Percentiles rank a stretch among this genome's conserved stretches.
Conservation (phyloP, 139 green algal species). For the Chlorella sp. region DNA sequence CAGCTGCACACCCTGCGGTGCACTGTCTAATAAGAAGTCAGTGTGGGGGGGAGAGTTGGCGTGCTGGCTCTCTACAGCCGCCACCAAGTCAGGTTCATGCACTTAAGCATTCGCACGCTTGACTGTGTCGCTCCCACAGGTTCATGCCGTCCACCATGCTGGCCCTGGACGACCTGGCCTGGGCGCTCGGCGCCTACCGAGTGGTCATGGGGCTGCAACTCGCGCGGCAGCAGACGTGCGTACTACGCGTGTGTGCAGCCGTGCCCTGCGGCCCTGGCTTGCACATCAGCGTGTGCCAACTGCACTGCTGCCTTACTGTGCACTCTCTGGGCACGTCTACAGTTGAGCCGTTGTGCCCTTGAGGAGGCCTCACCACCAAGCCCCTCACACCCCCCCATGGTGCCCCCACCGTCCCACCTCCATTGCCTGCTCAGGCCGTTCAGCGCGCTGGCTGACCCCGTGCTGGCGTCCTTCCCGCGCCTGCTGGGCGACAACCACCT, state of each 20-base stretch:
- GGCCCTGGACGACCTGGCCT: conserved; percentile 19
- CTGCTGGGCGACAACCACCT: conserved; percentile 36
- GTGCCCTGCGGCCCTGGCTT: no score
- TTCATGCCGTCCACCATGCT: conserved; percentile 42
- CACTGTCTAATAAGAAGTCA: no score
- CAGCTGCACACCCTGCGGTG: neutral
- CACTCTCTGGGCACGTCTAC: no score
- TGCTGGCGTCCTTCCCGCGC: conserved; percentile 29
- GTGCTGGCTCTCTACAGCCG: neutral
- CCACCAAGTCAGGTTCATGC: neutral
- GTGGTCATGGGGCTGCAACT: conserved; percentile 24
- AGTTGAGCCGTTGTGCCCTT: no score
- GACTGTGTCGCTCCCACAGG: conserved; percentile 11
- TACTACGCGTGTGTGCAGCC: no score
- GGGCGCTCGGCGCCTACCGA: conserved; percentile 24
- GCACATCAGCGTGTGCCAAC: no score
- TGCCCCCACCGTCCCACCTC: no score
- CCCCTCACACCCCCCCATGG: no score
- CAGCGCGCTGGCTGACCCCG: conserved; percentile 17
- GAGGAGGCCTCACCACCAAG: no score
- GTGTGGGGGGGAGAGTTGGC: no score
- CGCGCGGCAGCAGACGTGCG: no score
- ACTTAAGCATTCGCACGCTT: neutral
- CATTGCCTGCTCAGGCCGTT: conserved; percentile 10
- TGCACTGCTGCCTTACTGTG: no score